Percentiles rank a stretch among this genome's conserved stretches.
phyloP scores from a whole-genome alignment of 2,329 filamentous ascomycete species.

The Neopestalotiopsis rosae region DNA sequence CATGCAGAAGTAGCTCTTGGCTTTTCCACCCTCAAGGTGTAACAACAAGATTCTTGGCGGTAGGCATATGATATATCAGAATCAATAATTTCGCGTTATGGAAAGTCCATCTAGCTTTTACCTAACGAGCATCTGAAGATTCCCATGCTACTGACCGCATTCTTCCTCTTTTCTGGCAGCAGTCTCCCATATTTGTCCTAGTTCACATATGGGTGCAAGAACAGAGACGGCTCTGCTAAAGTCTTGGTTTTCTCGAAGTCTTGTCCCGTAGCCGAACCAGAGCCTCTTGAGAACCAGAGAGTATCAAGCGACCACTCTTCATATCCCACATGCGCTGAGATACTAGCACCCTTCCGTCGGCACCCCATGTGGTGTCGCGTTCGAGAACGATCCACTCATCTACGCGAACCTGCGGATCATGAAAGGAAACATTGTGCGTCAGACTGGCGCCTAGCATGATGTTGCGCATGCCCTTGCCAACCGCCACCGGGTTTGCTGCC shows the following conservation, averaged over 20 bases:
- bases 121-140: no score
- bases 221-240: neutral
- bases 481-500: slow-evolving; percentile 8
- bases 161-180: no score
- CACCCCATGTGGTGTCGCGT: slow-evolving; percentile 23
- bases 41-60: no score
- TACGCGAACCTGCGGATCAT: slow-evolving; percentile 14
- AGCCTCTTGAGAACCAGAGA: slow-evolving; percentile 21
- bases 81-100: no score
- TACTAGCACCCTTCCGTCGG: slow-evolving; percentile 19
- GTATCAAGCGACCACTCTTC: slow-evolving; percentile 16
- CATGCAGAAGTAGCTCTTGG: no score
- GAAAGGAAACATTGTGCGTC: slow-evolving; percentile 24
- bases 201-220: no score
- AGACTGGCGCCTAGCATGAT: slow-evolving; percentile 23
- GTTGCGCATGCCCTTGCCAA: slow-evolving; percentile 18
- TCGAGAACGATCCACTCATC: slow-evolving; percentile 23
- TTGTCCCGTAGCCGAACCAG: slow-evolving; percentile 14
- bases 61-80: no score
- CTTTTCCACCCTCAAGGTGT: no score
- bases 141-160: no score
- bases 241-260: neutral
- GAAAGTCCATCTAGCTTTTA: no score
- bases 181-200: no score
- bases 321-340: slow-evolving; percentile 19